Conservation (phyloP, 345 rosid genomes). For the Clarkia xantiana region DNA sequence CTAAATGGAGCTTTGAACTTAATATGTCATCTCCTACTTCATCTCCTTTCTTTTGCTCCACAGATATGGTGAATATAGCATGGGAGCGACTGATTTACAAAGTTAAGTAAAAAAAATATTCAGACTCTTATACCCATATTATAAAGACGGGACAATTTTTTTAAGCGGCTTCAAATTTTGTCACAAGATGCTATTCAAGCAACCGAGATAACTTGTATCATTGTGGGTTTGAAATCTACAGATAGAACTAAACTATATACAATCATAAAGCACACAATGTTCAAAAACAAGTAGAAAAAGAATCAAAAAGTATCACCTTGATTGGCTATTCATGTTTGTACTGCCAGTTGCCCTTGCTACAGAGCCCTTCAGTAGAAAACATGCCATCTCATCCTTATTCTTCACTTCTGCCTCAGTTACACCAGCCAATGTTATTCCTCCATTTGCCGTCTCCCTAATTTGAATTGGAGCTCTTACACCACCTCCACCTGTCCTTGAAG, state of each 20-base stretch:
- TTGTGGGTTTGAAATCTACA: too few species aligned
- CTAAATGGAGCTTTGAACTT: constrained; percentile 82
- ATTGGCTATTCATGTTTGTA: constrained; percentile 95
- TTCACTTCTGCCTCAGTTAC: constrained; percentile 86
- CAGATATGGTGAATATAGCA: constrained; percentile 84
- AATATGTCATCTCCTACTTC: constrained; percentile 65
- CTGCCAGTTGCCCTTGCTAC: constrained; percentile 85
- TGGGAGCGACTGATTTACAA: constrained; percentile 64
- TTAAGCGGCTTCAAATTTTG: too few species aligned
- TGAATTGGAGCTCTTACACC: constrained; percentile 70
- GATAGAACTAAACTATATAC: not conserved
- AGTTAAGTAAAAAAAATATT: not conserved
- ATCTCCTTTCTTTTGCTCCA: constrained; percentile 83
- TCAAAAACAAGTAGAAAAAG: not conserved
- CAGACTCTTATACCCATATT: too few species aligned
- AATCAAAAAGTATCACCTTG: constrained; percentile 38
- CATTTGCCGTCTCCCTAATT: constrained; percentile 76
- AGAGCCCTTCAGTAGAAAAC: constrained; percentile 61
- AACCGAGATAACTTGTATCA: too few species aligned
- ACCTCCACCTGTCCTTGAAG: constrained; percentile 27
- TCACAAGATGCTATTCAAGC: too few species aligned
- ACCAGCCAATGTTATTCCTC: constrained; percentile 93
- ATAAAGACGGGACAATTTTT: too few species aligned
- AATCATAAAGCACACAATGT: not conserved
- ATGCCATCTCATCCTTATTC: constrained; percentile 82